Base-by-base conservation (phyloP, 139 green algal genomes). In the Asterochloris erici region DNA sequence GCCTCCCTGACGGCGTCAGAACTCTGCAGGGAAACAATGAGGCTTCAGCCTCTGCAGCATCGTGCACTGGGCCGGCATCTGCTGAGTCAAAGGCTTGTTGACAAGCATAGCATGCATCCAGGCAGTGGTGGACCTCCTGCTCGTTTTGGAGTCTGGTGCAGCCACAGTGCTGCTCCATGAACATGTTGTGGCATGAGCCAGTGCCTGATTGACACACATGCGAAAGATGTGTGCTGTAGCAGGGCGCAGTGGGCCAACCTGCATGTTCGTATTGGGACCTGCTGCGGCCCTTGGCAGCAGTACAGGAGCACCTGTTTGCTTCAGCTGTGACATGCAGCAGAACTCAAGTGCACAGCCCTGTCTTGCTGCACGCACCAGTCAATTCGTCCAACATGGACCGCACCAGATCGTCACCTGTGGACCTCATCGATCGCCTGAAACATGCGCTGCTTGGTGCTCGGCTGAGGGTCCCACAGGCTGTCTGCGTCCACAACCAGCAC, bases 401-500 rank as follows among this genome's bases (percentile, higher is more conserved):
- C 21, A 71, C 1, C 66, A 71, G 19, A 71, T 12, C 66, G 9
- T 4, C 73, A 86, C 83, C 83, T 81, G 79, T 90, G 83, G 12
- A 79, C 82, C 38, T 85, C 82, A 17, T 66, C 24, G 63, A 90
- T 78, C 73, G 86, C 83, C 10, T 27, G 14, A 27, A 83, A 70
- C 66, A 92, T 84, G 23, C 85, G 74, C 4, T 61, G 16, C 21
- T 26, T n/a, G 21, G 87, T 85, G 12, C 71, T 69, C 17, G 73
- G 19, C 13, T 23, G 79, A 16, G 87, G 89, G 61, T 88, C 62
- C 86, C 88, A 92, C 11, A 83, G 74, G 26, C 74, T 85, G 61
- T 84, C 74, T 38, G 74, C 82, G 81, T 91, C 87, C 27, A 86
- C 79, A 79, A 90, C 89, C 14, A 92, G 21, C 47, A 91, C 87